phyloP scores from a whole-genome alignment of 192 early-diverging fungal species.

The Coemansia sp. region DNA sequence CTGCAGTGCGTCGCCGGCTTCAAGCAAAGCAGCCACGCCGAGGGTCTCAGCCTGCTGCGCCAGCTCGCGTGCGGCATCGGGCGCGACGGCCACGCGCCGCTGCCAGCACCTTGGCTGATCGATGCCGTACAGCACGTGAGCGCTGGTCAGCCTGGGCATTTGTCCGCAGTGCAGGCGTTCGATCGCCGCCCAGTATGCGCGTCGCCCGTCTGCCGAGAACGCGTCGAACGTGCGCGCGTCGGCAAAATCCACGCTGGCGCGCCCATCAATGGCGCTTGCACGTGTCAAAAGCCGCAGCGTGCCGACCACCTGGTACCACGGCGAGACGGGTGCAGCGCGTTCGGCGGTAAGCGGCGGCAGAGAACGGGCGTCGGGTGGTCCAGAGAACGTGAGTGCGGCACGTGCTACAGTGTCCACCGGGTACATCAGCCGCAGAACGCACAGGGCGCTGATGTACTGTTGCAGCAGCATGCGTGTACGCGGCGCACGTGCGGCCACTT shows the following conservation, averaged over 20 bases:
- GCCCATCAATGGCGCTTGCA: neutral
- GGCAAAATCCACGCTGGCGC: slow-evolving; percentile 11
- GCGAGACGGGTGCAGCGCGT: slow-evolving; percentile 10
- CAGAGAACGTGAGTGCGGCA: slow-evolving; percentile 12
- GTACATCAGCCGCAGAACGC: slow-evolving; percentile 31
- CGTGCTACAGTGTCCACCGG: slow-evolving; percentile 13
- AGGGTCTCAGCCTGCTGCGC: slow-evolving; percentile 11
- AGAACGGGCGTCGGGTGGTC: slow-evolving; percentile 22
- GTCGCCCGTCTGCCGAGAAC: slow-evolving; percentile 5
- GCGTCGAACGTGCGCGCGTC: slow-evolving; percentile 24
- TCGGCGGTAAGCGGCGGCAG: neutral
- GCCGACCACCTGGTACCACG: slow-evolving; percentile 31
- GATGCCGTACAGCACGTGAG: slow-evolving; percentile 25
- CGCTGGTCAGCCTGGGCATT: neutral
- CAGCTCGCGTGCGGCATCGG: slow-evolving; percentile 10
- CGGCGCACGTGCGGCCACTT: neutral
- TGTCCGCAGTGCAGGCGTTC: neutral
- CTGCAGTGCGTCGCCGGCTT: slow-evolving; percentile 1
- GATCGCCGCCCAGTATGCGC: slow-evolving; percentile 14
- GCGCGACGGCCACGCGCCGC: slow-evolving; percentile 2
- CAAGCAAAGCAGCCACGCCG: slow-evolving; percentile 15
- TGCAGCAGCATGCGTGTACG: slow-evolving; percentile 15
- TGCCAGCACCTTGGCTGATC: slow-evolving; percentile 17
- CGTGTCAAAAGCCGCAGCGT: slow-evolving; percentile 22
- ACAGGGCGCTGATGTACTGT: slow-evolving; percentile 14